Evolutionary conservation across 306 rosid genomes (phyloP).

Genomic region (Carpinus fangiana): DNA sequence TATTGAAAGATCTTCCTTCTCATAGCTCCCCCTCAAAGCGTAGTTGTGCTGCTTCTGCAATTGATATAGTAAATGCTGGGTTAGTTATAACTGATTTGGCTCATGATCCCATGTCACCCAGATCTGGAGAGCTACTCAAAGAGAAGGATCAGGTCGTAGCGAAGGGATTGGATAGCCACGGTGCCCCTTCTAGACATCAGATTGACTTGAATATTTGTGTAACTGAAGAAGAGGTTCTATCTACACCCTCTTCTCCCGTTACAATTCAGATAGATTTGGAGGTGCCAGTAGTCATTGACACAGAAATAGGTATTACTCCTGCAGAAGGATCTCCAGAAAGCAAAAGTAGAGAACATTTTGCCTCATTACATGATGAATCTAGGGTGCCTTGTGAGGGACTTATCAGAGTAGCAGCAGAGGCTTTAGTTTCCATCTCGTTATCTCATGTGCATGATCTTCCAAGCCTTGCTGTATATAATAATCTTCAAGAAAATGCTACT

Average conservation of each 20-base stretch:
- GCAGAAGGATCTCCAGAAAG: background rate
- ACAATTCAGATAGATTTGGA: background rate
- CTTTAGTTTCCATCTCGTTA: background rate
- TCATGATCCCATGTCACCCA: background rate
- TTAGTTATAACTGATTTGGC: background rate
- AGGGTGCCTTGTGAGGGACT: background rate
- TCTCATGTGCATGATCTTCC: background rate
- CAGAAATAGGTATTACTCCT: background rate
- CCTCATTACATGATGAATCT: background rate
- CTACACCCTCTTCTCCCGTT: background rate
- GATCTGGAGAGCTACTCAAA: constrained; percentile 20
- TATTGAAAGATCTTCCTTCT: background rate
- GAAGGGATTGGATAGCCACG: background rate
- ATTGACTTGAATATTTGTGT: constrained; percentile 7
- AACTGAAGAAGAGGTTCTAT: constrained; percentile 8
- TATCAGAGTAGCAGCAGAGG: background rate
- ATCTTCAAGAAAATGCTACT: constrained; percentile 4
- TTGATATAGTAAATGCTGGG: background rate
- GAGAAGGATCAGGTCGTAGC: constrained; percentile 4
- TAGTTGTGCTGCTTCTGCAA: background rate
- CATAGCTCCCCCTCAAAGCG: constrained; percentile 1
- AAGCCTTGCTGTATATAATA: background rate
- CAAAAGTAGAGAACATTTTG: background rate
- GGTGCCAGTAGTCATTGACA: background rate
- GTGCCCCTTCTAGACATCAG: background rate